Evolutionary conservation across 1,139 yeast species (phyloP), one percentile per base, ranked within the genome.

Genomic region (Saccharomyces pastorianus): DNA sequence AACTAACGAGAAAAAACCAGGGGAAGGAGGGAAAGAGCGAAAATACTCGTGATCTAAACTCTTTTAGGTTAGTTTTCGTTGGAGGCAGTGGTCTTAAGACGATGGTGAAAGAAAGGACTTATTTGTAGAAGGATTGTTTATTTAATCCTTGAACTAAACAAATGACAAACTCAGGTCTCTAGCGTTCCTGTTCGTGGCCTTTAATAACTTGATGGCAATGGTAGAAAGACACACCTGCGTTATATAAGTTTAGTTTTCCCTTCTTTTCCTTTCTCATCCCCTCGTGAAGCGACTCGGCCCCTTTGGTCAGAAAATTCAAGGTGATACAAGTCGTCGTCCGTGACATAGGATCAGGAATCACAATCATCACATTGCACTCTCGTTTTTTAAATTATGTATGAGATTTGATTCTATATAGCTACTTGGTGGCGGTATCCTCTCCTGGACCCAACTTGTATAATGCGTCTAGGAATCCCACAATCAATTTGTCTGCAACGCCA

Each of bases 401-500:
- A 20, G 44, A 11, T 17, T 38, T 17, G 44, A 6, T 38, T 20
- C 44, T 38, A 38, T 20, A 25, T 38, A 38, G n/a, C 20, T 38
- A 38, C 20, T 34, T 11, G 25, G 32, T 31, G 17, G 31, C 26
- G 32, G 38, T 28, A 6, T 42, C 42, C 23, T 52, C 23, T 11
- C 51, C 54, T 13, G 67, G 67, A 32, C 60, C 57, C 32, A 66
- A 52, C 52, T 64, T 66, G 55, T 62, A 93, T 51, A 93, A 68
- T 13, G 88, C 77, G 68, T 93, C 96, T 51, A 91, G 72, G 66
- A 90, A 93, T 0, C 86, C 93, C 27, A 81, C 85, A 51, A 91
- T 85, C 27, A 91, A 71, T 55, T 79, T 76, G 58, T 86, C 95
- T 3, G 91, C 96, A n/a, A 93, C 83, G 1, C 96, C 95, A 0